These are phyloP conservation scores for Xylariaceae sp. DNA, from an alignment of 2,329 filamentous ascomycete species.

Conservation along the genomic window DNA sequence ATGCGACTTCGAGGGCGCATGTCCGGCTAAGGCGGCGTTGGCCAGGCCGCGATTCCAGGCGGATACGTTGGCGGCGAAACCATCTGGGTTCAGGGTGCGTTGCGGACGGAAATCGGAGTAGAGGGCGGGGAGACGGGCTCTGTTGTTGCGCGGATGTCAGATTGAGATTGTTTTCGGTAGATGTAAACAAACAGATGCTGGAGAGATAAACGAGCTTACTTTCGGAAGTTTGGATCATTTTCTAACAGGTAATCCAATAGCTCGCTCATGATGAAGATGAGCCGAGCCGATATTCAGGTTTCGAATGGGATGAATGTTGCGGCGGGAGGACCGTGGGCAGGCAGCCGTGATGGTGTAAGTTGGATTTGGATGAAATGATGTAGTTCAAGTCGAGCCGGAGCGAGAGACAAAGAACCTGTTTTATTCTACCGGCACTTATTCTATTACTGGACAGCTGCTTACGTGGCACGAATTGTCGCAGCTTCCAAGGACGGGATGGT, in stretches of 20 bases:
- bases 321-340: neutral
- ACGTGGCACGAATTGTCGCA: neutral
- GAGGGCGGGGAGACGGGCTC: constrained; percentile 73
- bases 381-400: neutral
- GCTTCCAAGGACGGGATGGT: neutral
- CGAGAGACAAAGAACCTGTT: neutral
- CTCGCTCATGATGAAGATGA: constrained; percentile 50
- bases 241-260: constrained; percentile 62
- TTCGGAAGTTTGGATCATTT: constrained; percentile 57
- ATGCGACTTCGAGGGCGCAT: constrained; percentile 38
- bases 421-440: neutral
- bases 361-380: neutral
- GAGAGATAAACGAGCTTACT: constrained; percentile 34
- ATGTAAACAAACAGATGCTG: neutral
- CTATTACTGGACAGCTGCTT: neutral
- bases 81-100: constrained; percentile 73
- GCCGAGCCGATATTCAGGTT: neutral
- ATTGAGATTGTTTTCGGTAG: neutral
- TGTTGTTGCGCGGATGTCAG: constrained; percentile 33
- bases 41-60: constrained; percentile 74
- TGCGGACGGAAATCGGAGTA: constrained; percentile 83
- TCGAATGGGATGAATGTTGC: neutral
- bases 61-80: constrained; percentile 71
- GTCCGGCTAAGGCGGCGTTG: constrained; percentile 60
- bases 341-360: neutral